A percentile compares a stretch with the other conserved stretches of the same genome.
phyloP scores from a whole-genome alignment of 2,329 filamentous ascomycete genomes.

The Pseudomassariella vexata region DNA sequence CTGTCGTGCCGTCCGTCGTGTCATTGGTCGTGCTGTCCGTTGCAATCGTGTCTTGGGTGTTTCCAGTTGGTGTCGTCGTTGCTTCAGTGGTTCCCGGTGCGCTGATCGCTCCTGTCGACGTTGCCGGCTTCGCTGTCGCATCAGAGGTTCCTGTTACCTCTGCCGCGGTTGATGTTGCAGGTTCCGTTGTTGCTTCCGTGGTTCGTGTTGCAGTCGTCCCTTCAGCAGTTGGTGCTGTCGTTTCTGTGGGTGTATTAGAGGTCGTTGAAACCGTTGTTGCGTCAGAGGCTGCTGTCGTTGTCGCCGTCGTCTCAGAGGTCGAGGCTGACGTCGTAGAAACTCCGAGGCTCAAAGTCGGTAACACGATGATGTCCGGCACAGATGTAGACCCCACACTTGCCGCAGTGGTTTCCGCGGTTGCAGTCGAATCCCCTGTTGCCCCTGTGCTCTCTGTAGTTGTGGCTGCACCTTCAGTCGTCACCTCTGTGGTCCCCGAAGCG shows the following conservation, averaged over 20 bases:
- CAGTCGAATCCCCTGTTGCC: no score
- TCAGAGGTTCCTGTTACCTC: neutral
- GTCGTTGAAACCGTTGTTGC: neutral
- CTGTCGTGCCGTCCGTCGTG: neutral
- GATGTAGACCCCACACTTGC: constrained; percentile 7
- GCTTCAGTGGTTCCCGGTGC: neutral
- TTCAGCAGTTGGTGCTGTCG: neutral
- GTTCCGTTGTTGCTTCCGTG: neutral
- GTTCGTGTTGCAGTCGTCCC: neutral
- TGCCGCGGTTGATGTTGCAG: neutral
- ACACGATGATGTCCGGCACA: constrained; percentile 11
- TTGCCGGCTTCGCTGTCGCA: neutral
- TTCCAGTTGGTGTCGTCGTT: neutral
- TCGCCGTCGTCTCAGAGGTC: constrained; percentile 1
- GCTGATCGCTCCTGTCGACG: neutral
- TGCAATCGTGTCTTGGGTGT: neutral
- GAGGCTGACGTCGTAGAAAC: neutral
- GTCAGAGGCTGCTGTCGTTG: neutral
- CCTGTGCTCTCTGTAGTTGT: constrained; percentile 10
- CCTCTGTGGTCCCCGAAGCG: constrained; percentile 7
- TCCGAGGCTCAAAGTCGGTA: constrained; percentile 13
- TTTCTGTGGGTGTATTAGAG: neutral
- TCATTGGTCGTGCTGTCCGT: constrained; percentile 1
- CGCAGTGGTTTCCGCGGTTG: constrained; percentile 3
- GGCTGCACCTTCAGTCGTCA: constrained; percentile 4